Percentiles rank a stretch among this genome's conserved stretches.
Evolutionary conservation across 805 yeast genomes (phyloP).

Genomic region (Naumovozyma baii): DNA sequence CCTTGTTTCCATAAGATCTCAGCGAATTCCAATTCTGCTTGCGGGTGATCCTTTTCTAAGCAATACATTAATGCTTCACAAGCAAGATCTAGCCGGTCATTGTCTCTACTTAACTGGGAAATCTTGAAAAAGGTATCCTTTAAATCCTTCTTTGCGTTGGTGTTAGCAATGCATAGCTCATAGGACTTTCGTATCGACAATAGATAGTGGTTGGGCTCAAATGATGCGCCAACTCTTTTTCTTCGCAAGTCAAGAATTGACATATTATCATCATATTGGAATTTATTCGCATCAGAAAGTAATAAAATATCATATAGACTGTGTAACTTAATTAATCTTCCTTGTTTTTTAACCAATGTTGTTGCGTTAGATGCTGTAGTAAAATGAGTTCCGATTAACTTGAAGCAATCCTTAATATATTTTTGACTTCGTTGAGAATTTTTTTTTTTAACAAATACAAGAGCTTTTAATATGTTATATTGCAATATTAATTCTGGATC

Average conservation of each 20-base stretch:
- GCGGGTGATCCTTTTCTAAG: conserved; percentile 23
- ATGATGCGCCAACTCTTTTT: conserved; percentile 39
- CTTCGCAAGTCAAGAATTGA: conserved; percentile 21
- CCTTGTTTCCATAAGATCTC: conserved; percentile 84
- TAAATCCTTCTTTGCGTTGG: conserved; percentile 24
- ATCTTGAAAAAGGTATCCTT: conserved; percentile 48
- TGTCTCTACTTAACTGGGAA: conserved; percentile 57
- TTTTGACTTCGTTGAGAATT: conserved; percentile 30
- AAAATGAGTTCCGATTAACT: conserved; percentile 51
- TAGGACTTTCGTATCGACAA: conserved; percentile 51
- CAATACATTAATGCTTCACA: conserved; percentile 54
- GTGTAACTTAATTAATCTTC: conserved; percentile 45
- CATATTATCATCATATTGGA: conserved; percentile 9
- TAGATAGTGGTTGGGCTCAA: conserved; percentile 49
- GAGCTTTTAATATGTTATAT: conserved; percentile 56
- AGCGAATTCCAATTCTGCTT: conserved; percentile 66
- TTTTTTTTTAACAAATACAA: conserved; percentile 35
- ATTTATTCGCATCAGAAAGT: conserved; percentile 22
- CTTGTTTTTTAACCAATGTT: conserved; percentile 42
- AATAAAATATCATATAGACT: conserved; percentile 49
- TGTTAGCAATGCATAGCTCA: conserved; percentile 21
- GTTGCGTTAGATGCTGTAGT: conserved; percentile 38
- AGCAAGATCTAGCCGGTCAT: conserved; percentile 62
- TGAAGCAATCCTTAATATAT: conserved; percentile 43
- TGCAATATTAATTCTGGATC: conserved; percentile 48